Evolutionary conservation across 2,329 filamentous ascomycete species (phyloP).

Genomic region (Gaeumannomyces sp.): DNA sequence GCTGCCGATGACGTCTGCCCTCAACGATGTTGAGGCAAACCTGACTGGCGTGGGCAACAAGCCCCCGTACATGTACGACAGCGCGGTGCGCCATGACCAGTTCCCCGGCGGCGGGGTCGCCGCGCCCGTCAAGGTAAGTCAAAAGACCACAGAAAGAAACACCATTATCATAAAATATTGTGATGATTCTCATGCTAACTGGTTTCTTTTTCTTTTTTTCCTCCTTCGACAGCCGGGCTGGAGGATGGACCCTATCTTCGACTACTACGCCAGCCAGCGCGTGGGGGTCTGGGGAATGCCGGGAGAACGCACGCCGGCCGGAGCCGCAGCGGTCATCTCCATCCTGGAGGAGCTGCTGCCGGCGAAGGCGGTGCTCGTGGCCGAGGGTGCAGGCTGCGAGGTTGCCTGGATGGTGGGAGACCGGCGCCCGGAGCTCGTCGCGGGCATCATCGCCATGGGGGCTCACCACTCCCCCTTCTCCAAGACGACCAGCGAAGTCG

Average conservation of each 20-base stretch:
- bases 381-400: slow-evolving; percentile 42
- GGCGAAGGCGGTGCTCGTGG: slow-evolving; percentile 33
- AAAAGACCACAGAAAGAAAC: not conserved
- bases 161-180: too few species aligned
- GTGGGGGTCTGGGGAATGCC: not conserved
- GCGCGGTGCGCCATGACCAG: not conserved
- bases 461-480: slow-evolving; percentile 45
- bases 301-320: not conserved
- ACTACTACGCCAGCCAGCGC: not conserved
- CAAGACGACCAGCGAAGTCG: not conserved
- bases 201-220: not conserved
- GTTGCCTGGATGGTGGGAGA: slow-evolving; percentile 44
- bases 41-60: slow-evolving; percentile 1
- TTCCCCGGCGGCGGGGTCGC: not conserved
- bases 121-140: not conserved
- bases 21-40: not conserved
- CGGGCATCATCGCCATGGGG: slow-evolving; percentile 44
- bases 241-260: not conserved
- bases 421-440: slow-evolving; percentile 38
- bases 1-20: not conserved
- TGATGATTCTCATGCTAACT: not conserved
- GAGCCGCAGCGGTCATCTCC: slow-evolving; percentile 12
- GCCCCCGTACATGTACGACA: not conserved
- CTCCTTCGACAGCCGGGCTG: not conserved
- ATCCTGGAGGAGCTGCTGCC: slow-evolving; percentile 12